Percentiles rank a stretch among this genome's conserved stretches.
Evolutionary conservation across 768 basidiomycete genomes (phyloP).

Genomic region (Lactarius sanguifluus): DNA sequence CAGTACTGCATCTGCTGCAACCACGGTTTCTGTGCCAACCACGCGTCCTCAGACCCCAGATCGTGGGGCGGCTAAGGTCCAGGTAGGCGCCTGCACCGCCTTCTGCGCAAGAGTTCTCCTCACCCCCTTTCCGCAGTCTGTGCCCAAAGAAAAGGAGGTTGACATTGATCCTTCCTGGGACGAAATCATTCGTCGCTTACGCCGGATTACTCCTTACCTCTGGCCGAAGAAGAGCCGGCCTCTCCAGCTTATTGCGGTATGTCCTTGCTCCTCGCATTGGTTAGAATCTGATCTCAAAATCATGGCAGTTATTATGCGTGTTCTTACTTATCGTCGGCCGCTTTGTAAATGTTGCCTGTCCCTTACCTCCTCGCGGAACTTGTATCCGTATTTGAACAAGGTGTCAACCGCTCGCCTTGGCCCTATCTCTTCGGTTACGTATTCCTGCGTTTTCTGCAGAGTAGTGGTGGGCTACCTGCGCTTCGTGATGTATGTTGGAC

Average conservation of each 20-base stretch:
- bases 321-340: conserved; percentile 71
- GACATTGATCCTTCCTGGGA: conserved; percentile 66
- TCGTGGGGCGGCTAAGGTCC: conserved; percentile 31
- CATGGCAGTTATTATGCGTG: conserved; percentile 59
- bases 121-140: conserved; percentile 27
- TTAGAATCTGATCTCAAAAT: conserved; percentile 4
- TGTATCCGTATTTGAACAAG: conserved; percentile 55
- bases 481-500: conserved; percentile 45
- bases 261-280: conserved; percentile 30
- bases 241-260: conserved; percentile 69
- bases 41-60: conserved; percentile 46
- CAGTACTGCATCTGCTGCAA: conserved; percentile 48
- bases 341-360: conserved; percentile 66
- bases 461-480: conserved; percentile 71
- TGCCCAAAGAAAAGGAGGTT: conserved; percentile 47
- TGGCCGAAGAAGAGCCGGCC: conserved; percentile 72
- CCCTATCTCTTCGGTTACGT: conserved; percentile 67
- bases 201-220: conserved; percentile 71
- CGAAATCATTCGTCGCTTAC: conserved; percentile 65
- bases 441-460: conserved; percentile 68
- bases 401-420: conserved; percentile 56
- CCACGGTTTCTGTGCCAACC: conserved; percentile 47
- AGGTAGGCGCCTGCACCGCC: conserved; percentile 16
- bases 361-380: conserved; percentile 70
- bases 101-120: conserved; percentile 26